These are phyloP conservation scores for Camellia japonica DNA, from an alignment of 148 eudicot genomes.

Conservation along the genomic window DNA sequence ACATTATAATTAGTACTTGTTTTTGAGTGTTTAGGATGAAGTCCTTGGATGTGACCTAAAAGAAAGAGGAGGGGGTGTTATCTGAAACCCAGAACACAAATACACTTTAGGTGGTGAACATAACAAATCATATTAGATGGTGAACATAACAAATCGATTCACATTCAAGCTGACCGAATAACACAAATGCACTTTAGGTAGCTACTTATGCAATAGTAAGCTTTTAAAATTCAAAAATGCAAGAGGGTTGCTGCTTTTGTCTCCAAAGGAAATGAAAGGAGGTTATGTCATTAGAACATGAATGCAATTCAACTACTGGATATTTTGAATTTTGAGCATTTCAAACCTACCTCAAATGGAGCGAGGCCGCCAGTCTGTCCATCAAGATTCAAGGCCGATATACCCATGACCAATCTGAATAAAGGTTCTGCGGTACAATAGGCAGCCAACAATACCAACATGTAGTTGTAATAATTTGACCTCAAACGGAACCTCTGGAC, in stretches of 20 bases:
- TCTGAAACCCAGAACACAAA: not conserved
- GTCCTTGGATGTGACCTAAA: not conserved
- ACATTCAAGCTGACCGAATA: not conserved
- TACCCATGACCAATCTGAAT: conserved; percentile 78
- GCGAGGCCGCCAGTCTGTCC: conserved; percentile 70
- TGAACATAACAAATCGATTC: not conserved
- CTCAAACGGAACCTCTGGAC: conserved; percentile 61
- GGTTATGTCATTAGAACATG: not conserved
- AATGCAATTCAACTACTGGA: not conserved
- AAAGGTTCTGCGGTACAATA: conserved; percentile 80
- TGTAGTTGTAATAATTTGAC: conserved; percentile 71
- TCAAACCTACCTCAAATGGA: conserved; percentile 71
- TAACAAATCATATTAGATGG: not conserved
- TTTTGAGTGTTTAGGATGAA: not conserved
- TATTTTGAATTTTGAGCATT: not conserved
- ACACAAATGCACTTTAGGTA: no score
- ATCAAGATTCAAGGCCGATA: conserved; percentile 75
- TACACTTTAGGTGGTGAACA: no score
- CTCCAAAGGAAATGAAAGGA: not conserved
- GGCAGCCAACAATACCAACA: conserved; percentile 65
- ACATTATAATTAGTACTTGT: no score
- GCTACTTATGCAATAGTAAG: not conserved
- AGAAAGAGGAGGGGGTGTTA: not conserved
- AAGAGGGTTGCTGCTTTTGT: not conserved
- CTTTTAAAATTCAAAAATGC: not conserved